These are phyloP conservation scores for Picea abies DNA, from an alignment of 83 land plant genomes.

Conservation along the genomic window DNA sequence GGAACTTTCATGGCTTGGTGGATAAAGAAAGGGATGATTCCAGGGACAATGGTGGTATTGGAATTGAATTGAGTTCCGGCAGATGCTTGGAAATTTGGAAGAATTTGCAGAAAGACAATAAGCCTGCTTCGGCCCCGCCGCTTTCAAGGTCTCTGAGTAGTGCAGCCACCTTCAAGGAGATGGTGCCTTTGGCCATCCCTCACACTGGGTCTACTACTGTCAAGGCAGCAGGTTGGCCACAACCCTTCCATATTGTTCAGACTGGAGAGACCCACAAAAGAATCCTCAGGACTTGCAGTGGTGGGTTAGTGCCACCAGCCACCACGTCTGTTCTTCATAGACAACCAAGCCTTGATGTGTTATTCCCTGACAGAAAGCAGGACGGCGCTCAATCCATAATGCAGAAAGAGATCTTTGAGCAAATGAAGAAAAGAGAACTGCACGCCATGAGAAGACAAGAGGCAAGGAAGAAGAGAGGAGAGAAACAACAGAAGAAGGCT, in stretches of 20 bases:
- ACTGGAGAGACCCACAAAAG: background rate
- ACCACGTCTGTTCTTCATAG: background rate
- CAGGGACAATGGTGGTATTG: background rate
- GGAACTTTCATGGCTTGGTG: background rate
- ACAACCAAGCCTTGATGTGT: slow-evolving; percentile 12
- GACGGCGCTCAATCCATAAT: background rate
- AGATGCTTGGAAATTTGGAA: background rate
- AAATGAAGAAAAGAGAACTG: slow-evolving; percentile 35
- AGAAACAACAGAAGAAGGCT: slow-evolving; percentile 31
- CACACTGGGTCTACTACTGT: background rate
- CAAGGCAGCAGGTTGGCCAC: background rate
- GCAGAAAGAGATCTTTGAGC: slow-evolving; percentile 32
- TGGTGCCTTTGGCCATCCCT: background rate
- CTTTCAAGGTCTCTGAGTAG: slow-evolving; percentile 2
- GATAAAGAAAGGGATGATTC: background rate
- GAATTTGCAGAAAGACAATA: background rate
- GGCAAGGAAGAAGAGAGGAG: slow-evolving; percentile 36
- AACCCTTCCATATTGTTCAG: background rate
- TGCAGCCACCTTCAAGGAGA: background rate
- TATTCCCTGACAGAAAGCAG: slow-evolving; percentile 9
- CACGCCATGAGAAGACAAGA: slow-evolving; percentile 40
- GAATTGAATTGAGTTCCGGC: background rate
- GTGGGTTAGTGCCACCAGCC: background rate
- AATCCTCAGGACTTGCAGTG: slow-evolving; percentile 12
- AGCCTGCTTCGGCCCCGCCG: background rate